Base-by-base conservation (phyloP, 2,329 filamentous ascomycete genomes). In the Diplodia sapinea region DNA sequence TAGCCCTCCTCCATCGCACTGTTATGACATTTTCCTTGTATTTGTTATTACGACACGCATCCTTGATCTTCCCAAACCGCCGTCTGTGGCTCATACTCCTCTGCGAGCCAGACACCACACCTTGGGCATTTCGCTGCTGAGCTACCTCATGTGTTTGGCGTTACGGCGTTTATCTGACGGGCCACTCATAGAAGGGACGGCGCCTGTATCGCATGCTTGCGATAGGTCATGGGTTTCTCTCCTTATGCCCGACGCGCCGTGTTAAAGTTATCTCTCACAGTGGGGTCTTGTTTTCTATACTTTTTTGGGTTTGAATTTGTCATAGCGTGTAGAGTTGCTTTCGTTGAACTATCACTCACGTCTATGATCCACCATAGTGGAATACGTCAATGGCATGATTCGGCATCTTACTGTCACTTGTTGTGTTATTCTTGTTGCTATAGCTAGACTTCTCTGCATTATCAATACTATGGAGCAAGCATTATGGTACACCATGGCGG, bases 331-430 rank as follows among this genome's bases (percentile, higher is more conserved):
- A 57, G 54, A 57, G 50, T 15, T 26, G 29, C 40, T 59, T 29
- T 31, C 20, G 36, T 31, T 17, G 38, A 12, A 26, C 23, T 33
- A 15, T 49, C 23, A 23, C 20, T 49, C 23, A 61, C 38, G 40
- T 33, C 38, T 61, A 61, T 20, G 59, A 63, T 63, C 29, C 43
- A 23, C 20, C 36, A 26, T 51, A 9, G 20, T 31, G 47, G 47
- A 40, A 26, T 63, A 63, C 51, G 59, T 63, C 51, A 51, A 63
- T 63, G 43, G 47, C n/a, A 63, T 31, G 59, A 63, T 38, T 63
- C 15, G 17, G 23, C 17, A 47, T 26, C n/a, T 51, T 23, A 26
- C 50, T 26, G 56, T 52, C 20, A 43, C 38, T 13, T 63, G 3
- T 13, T 63, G 47, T 63, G 26, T 49, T 51, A 38, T 36, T 12